Conservation (phyloP, 164 flowering plant genomes). For the Sextonia rubra region DNA sequence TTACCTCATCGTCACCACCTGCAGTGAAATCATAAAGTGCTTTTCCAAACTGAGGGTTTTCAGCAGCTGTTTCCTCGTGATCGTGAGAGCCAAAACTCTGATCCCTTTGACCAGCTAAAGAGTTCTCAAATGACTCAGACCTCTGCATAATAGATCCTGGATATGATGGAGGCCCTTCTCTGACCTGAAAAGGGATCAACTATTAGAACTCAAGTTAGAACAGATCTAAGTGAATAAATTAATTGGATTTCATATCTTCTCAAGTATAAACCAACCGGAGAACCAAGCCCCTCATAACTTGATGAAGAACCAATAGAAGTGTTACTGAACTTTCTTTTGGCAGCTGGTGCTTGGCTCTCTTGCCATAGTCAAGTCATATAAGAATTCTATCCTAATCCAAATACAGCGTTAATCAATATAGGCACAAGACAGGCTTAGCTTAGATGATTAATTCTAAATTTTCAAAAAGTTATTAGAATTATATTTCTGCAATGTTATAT, state of each 20-base stretch:
- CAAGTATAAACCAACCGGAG: conserved; percentile 53
- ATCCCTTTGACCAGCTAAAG: conserved; percentile 56
- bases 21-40: conserved; percentile 98
- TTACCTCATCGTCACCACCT: conserved; percentile 97
- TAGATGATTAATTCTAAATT: not conserved
- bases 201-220: conserved; percentile 1
- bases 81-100: conserved; percentile 59
- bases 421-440: not conserved
- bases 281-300: conserved; percentile 42
- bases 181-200: conserved; percentile 43
- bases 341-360: conserved; percentile 43
- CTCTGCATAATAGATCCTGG: conserved; percentile 51
- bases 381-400: not conserved
- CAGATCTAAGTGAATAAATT: not conserved
- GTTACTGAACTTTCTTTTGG: conserved; percentile 49
- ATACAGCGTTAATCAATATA: not conserved
- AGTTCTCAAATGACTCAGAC: conserved; percentile 81
- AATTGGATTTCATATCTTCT: not conserved
- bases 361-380: conserved; percentile 20
- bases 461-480: no score
- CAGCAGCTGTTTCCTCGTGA: conserved; percentile 41
- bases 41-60: conserved; percentile 54
- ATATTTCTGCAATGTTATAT: not conserved
- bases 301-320: conserved; percentile 31
- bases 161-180: conserved; percentile 90